These are phyloP conservation scores for Diaporthe velutina DNA, from an alignment of 2,329 filamentous ascomycete genomes.

Conservation along the genomic window DNA sequence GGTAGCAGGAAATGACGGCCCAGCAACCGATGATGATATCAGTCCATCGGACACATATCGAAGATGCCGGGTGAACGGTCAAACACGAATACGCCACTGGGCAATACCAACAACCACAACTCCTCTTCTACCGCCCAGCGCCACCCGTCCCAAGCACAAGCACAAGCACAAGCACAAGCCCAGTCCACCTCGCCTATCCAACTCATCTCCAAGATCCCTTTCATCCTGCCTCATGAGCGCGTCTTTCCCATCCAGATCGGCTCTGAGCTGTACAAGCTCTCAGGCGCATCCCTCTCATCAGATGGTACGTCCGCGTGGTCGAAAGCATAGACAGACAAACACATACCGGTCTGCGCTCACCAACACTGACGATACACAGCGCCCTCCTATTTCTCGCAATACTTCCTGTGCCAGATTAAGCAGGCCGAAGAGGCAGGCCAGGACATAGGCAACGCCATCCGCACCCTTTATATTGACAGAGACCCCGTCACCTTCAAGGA, in stretches of 20 bases:
- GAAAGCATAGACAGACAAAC: too few species aligned
- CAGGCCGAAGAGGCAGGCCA: conserved; percentile 71
- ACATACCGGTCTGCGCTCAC: too few species aligned
- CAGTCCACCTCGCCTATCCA: conserved; percentile 41
- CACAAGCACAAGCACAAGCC: not conserved
- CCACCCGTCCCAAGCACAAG: not conserved
- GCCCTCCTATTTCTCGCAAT: conserved; percentile 95
- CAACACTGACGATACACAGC: conserved; percentile 64
- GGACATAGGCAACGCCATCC: conserved; percentile 64
- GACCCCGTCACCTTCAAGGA: conserved; percentile 91
- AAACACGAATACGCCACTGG: conserved; percentile 29
- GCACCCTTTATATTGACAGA: conserved; percentile 94
- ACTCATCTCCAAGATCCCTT: conserved; percentile 63
- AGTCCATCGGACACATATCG: not conserved
- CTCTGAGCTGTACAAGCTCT: conserved; percentile 78
- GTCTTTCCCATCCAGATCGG: conserved; percentile 83
- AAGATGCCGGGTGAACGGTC: conserved; percentile 33
- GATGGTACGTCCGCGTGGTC: conserved; percentile 68
- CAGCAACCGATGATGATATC: conserved; percentile 11
- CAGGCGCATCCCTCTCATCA: conserved; percentile 79
- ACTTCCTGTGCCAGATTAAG: conserved; percentile 87
- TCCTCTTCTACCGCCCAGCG: conserved; percentile 10
- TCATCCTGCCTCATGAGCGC: conserved; percentile 75
- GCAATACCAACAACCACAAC: conserved; percentile 7
- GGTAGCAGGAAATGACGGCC: conserved; percentile 3